Percentiles rank a stretch among this genome's conserved stretches.
Evolutionary conservation across 192 early-diverging fungal species (phyloP).

Genomic region (Coemansia umbellata): DNA sequence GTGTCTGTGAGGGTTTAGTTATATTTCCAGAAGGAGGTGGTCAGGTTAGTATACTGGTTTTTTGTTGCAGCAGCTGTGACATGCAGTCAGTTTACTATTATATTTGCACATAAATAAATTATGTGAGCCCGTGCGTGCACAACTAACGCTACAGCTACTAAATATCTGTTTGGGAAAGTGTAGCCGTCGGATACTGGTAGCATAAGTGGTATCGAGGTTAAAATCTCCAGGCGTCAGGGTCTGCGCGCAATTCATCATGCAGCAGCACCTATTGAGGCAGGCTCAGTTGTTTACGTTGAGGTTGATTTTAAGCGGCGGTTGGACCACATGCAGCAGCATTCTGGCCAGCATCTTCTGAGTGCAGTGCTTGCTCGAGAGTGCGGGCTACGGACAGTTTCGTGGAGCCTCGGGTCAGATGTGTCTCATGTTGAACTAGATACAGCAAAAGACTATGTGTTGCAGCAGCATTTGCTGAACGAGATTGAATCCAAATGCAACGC

Average conservation of each 20-base stretch:
- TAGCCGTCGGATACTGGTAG: conserved; percentile 53
- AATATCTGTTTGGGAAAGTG: not conserved
- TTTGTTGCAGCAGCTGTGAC: not conserved
- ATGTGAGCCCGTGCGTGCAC: too few relatives aligned
- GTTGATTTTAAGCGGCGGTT: conserved; percentile 65
- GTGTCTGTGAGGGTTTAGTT: too few relatives aligned
- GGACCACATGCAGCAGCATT: conserved; percentile 76
- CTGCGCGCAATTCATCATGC: conserved; percentile 61
- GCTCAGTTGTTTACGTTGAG: conserved; percentile 48
- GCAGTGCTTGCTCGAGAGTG: conserved; percentile 61
- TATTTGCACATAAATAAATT: too few relatives aligned
- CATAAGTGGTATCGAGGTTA: conserved; percentile 53
- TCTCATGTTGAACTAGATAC: conserved; percentile 62
- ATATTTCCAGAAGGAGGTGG: conserved; percentile 80
- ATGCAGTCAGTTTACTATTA: too few relatives aligned
- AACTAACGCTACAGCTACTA: too few relatives aligned
- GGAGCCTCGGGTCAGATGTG: conserved; percentile 55
- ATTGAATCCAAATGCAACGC: conserved; percentile 58
- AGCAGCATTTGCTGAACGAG: conserved; percentile 36
- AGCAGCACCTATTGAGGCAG: conserved; percentile 47
- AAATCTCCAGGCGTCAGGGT: conserved; percentile 57
- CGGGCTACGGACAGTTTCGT: conserved; percentile 61
- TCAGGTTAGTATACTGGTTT: conserved; percentile 52
- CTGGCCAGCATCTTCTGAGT: conserved; percentile 65
- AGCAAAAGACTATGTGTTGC: conserved; percentile 27